Conservation (phyloP, 139 green algal genomes). For the Mesotaenium endlicherianum region DNA sequence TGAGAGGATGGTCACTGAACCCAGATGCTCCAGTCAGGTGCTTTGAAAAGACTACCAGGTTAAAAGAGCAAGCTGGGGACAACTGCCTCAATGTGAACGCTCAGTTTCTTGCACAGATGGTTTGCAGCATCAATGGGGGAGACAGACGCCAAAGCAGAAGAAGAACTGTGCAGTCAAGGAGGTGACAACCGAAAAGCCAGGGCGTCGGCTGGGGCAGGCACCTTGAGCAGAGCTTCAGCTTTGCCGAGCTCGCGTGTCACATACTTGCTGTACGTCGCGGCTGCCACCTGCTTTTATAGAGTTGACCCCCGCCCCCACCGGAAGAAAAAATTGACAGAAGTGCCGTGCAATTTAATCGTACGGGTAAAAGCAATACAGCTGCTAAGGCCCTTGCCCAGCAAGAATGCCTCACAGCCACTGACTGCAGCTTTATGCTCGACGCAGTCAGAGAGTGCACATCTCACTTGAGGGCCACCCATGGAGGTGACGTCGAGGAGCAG, state of each 20-base stretch:
- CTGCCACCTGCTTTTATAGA: too few relatives aligned
- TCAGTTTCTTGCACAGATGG: too few relatives aligned
- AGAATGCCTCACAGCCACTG: slow-evolving; percentile 4
- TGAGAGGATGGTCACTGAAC: too few relatives aligned
- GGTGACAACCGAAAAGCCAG: neutral
- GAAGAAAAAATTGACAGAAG: too few relatives aligned
- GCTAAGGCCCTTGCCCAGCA: too few relatives aligned
- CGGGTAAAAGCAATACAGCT: too few relatives aligned
- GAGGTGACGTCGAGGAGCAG: slow-evolving; percentile 47
- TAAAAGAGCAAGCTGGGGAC: neutral
- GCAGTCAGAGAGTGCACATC: too few relatives aligned
- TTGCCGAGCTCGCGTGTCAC: slow-evolving; percentile 64
- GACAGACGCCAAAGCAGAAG: neutral
- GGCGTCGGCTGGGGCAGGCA: neutral
- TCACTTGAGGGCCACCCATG: slow-evolving; percentile 27
- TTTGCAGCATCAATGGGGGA: neutral
- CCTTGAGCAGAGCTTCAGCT: slow-evolving; percentile 77
- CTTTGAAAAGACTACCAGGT: neutral
- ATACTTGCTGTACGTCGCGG: slow-evolving; percentile 58
- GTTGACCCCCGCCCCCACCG: too few relatives aligned
- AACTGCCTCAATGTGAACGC: neutral
- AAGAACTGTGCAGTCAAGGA: neutral
- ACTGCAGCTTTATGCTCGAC: too few relatives aligned
- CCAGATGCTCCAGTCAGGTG: neutral
- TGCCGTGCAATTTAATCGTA: too few relatives aligned